These are phyloP conservation scores for Colletotrichum brevisporum DNA, from an alignment of 2,329 filamentous ascomycete genomes.

Conservation along the genomic window DNA sequence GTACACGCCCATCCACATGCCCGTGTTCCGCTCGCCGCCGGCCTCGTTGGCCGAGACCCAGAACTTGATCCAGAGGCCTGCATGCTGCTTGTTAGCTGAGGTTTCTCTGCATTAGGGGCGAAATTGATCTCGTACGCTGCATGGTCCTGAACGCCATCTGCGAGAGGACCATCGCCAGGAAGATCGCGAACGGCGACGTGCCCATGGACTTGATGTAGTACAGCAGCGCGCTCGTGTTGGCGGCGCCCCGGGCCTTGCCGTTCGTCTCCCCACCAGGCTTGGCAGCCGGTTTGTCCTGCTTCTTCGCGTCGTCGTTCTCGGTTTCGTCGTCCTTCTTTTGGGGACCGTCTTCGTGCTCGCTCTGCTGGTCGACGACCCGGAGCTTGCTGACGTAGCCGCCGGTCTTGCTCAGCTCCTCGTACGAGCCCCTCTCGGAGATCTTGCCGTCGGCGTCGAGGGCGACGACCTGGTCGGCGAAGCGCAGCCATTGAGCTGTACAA, in stretches of 20 bases:
- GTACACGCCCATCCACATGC: conserved; percentile 28
- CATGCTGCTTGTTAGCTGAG: no score
- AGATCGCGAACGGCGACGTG: conserved; percentile 6
- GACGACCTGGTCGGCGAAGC: conserved; percentile 17
- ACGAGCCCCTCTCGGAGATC: conserved; percentile 15
- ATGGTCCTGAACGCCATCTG: conserved; percentile 28
- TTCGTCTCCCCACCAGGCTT: neutral
- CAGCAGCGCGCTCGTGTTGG: conserved; percentile 22
- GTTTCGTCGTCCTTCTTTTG: neutral
- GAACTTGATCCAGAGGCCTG: conserved; percentile 31
- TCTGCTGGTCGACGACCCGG: neutral
- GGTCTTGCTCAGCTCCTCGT: conserved; percentile 15
- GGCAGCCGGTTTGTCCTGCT: neutral
- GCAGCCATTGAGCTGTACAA: conserved; percentile 22
- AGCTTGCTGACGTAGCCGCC: conserved; percentile 25
- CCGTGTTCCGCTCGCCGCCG: neutral
- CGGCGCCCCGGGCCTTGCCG: neutral
- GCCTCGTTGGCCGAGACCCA: conserved; percentile 29
- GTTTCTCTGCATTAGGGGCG: accelerated
- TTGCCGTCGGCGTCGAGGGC: conserved; percentile 16
- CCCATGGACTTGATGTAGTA: conserved; percentile 34
- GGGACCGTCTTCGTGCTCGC: neutral
- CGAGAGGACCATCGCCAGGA: conserved; percentile 2
- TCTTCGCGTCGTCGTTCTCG: neutral
- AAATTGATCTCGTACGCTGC: neutral